Conservation (phyloP, 768 basidiomycete genomes). For the Fomitopsis pulvina region DNA sequence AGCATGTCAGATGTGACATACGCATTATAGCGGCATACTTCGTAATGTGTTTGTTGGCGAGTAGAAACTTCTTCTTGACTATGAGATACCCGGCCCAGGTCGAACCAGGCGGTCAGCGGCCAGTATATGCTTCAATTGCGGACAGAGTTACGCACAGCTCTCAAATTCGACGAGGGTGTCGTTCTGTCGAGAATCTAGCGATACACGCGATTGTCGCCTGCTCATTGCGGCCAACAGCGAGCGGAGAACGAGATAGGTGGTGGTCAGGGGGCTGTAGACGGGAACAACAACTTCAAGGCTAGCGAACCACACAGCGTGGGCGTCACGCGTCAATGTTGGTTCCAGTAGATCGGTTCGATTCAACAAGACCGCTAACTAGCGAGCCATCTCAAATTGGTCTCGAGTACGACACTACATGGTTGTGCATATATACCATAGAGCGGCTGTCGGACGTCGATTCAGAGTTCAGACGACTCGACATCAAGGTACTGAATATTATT, state of each 20-base stretch:
- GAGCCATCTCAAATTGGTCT: no score
- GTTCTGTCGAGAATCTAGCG: constrained; percentile 60
- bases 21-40: constrained; percentile 43
- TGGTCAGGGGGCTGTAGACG: constrained; percentile 1
- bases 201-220: constrained; percentile 35
- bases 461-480: no score
- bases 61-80: constrained; percentile 92
- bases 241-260: constrained; percentile 1
- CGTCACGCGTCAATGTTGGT: background rate
- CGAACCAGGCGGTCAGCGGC: constrained; percentile 14
- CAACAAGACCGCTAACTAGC: no score
- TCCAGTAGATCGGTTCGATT: background rate
- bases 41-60: constrained; percentile 88
- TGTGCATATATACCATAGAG: no score
- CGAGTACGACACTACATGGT: background rate
- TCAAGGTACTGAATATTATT: no score
- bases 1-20: background rate
- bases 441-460: no score
- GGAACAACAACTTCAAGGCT: background rate
- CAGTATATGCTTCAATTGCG: constrained; percentile 18
- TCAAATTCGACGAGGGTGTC: constrained; percentile 83
- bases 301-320: constrained; percentile 4
- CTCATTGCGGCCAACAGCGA: constrained; percentile 26
- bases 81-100: constrained; percentile 30
- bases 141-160: constrained; percentile 57